A percentile compares a stretch with the other conserved stretches of the same genome.
Evolutionary conservation across 1,284 basidiomycete species (phyloP).

Genomic region (Puccinia novopanici): DNA sequence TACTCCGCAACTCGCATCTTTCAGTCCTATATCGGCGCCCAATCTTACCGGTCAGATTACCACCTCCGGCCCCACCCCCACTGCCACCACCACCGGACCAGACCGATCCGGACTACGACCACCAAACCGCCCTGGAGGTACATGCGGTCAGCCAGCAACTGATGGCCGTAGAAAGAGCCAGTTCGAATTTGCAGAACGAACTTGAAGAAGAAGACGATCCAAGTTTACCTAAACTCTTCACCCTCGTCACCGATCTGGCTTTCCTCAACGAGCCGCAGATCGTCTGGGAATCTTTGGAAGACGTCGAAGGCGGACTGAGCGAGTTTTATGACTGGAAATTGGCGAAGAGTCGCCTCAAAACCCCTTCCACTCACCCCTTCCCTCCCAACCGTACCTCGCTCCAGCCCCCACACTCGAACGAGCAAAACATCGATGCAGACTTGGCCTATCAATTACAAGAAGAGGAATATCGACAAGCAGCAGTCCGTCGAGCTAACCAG

Average conservation of each 20-base stretch:
- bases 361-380: conserved; percentile 56
- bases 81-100: conserved; percentile 51
- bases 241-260: conserved; percentile 77
- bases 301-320: conserved; percentile 75
- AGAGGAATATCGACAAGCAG: conserved; percentile 52
- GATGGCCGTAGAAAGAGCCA: not conserved
- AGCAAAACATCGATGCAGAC: conserved; percentile 19
- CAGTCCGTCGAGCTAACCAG: not conserved
- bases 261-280: conserved; percentile 75
- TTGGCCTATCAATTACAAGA: conserved; percentile 53
- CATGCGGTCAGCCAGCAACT: conserved; percentile 52
- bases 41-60: conserved; percentile 51
- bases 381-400: conserved; percentile 64
- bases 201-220: conserved; percentile 28
- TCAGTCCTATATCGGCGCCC: conserved; percentile 75
- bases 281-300: conserved; percentile 83
- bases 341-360: conserved; percentile 73
- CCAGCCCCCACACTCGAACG: conserved; percentile 32
- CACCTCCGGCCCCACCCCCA: conserved; percentile 46
- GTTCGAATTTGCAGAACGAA: not conserved
- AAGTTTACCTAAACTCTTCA: conserved; percentile 67
- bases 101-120: conserved; percentile 54
- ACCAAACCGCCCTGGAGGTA: conserved; percentile 54
- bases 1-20: conserved; percentile 86
- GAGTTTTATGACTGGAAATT: conserved; percentile 75